phyloP scores from a whole-genome alignment of 2,329 filamentous ascomycete genomes.

The Elsinoe batatas region DNA sequence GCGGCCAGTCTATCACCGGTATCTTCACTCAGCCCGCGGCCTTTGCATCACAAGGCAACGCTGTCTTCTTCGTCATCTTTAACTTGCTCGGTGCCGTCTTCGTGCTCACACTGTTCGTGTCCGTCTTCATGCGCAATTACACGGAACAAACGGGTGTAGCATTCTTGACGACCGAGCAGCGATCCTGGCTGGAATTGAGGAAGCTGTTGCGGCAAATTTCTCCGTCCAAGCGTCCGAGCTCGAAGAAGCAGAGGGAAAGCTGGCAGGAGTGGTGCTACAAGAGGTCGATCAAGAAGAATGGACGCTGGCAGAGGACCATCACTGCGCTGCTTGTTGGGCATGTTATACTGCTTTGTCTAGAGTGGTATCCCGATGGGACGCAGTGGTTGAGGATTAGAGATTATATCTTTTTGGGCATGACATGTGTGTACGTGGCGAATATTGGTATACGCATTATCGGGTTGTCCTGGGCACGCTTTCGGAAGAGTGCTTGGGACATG shows the following conservation, averaged over 20 bases:
- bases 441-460: slow-evolving; percentile 76
- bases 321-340: slow-evolving; percentile 74
- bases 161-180: slow-evolving; percentile 88
- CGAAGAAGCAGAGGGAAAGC: slow-evolving; percentile 57
- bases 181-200: slow-evolving; percentile 89
- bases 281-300: slow-evolving; percentile 84
- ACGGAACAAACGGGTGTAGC: slow-evolving; percentile 97
- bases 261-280: slow-evolving; percentile 96
- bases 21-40: slow-evolving; percentile 60
- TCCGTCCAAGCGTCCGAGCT: slow-evolving; percentile 82
- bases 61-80: slow-evolving; percentile 90
- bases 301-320: slow-evolving; percentile 77
- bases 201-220: slow-evolving; percentile 89
- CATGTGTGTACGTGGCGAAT: slow-evolving; percentile 72
- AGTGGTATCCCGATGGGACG: slow-evolving; percentile 66
- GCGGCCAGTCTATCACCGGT: slow-evolving; percentile 71
- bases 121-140: slow-evolving; percentile 99
- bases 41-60: slow-evolving; percentile 68
- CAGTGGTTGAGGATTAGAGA: slow-evolving; percentile 65
- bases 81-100: slow-evolving; percentile 95
- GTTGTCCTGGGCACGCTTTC: slow-evolving; percentile 83
- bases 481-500: slow-evolving; percentile 89
- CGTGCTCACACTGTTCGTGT: slow-evolving; percentile 92
- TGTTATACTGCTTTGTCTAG: slow-evolving; percentile 69
- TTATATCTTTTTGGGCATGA: slow-evolving; percentile 70